Conservation (phyloP, 805 yeast genomes). For the Kluyveromyces siamensis region DNA sequence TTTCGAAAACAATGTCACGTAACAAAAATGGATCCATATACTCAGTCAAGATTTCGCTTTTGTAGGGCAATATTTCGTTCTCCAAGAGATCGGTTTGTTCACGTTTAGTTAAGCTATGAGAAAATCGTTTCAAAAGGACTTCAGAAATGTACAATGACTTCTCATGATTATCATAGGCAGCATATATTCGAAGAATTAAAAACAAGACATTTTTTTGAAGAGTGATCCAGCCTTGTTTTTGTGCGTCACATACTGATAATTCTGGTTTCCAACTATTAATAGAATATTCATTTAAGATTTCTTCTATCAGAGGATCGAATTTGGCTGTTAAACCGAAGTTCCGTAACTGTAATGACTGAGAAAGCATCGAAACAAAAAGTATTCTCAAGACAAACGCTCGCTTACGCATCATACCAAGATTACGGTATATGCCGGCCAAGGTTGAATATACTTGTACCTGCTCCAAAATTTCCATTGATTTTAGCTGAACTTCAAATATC, state of each 20-base stretch:
- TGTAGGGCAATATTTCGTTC: constrained; percentile 18
- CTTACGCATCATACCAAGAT: constrained; percentile 56
- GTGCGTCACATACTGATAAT: constrained; percentile 15
- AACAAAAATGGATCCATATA: constrained; percentile 74
- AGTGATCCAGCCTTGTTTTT: constrained; percentile 41
- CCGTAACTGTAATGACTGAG: constrained; percentile 35
- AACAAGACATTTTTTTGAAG: constrained; percentile 49
- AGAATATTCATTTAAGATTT: constrained; percentile 45
- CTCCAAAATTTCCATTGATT: constrained; percentile 37
- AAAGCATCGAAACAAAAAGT: constrained; percentile 44
- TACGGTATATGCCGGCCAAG: constrained; percentile 54
- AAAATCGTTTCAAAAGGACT: constrained; percentile 45
- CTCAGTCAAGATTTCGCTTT: constrained; percentile 12
- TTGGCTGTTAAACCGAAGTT: constrained; percentile 12
- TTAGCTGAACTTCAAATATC: constrained; percentile 37
- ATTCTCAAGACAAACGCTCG: constrained; percentile 59
- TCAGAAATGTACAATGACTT: constrained; percentile 41
- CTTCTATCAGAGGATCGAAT: constrained; percentile 37
- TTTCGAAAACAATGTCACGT: constrained; percentile 37
- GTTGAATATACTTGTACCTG: constrained; percentile 59
- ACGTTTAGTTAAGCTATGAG: constrained; percentile 41
- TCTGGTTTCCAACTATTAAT: constrained; percentile 35
- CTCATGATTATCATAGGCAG: constrained; percentile 37
- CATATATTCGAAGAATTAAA: constrained; percentile 44
- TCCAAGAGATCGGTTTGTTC: constrained; percentile 45